Conservation (phyloP, 2,329 filamentous ascomycete species). For the Fusarium beomiforme region DNA sequence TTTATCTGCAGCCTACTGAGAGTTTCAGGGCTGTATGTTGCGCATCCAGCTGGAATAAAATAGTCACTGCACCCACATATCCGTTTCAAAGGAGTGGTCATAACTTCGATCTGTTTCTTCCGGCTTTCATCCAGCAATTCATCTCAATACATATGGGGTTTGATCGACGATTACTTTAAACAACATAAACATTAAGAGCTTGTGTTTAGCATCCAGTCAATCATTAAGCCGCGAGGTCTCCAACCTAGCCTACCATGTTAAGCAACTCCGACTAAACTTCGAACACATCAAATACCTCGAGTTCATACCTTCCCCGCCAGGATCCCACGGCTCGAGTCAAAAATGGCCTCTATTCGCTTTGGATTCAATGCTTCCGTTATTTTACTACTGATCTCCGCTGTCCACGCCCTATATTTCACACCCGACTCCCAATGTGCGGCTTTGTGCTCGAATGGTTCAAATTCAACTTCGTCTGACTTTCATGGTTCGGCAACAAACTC, state of each 20-base stretch:
- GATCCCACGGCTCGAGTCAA: neutral
- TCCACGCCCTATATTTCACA: slow-evolving; percentile 50
- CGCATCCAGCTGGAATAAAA: slow-evolving; percentile 13
- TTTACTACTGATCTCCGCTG: neutral
- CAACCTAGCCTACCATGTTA: slow-evolving; percentile 8
- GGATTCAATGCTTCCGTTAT: neutral
- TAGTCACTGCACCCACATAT: slow-evolving; percentile 8
- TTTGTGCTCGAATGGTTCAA: slow-evolving; percentile 55
- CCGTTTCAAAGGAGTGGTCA: slow-evolving; percentile 1
- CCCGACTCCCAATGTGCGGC: slow-evolving; percentile 62
- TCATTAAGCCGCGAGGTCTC: neutral
- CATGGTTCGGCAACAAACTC: slow-evolving; percentile 53
- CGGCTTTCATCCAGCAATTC: neutral
- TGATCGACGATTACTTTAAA: neutral
- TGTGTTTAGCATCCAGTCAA: neutral
- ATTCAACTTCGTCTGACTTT: slow-evolving; percentile 47
- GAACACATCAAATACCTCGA: neutral
- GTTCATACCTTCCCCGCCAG: neutral
- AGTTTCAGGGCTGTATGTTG: neutral
- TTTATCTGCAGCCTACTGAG: neutral
- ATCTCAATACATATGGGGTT: neutral
- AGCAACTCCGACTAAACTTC: neutral
- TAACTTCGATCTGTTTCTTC: slow-evolving; percentile 2
- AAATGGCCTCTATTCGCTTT: neutral
- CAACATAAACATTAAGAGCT: neutral